These are phyloP conservation scores for Mallotus repandus DNA, from an alignment of 441 rosid genomes.

Conservation along the genomic window DNA sequence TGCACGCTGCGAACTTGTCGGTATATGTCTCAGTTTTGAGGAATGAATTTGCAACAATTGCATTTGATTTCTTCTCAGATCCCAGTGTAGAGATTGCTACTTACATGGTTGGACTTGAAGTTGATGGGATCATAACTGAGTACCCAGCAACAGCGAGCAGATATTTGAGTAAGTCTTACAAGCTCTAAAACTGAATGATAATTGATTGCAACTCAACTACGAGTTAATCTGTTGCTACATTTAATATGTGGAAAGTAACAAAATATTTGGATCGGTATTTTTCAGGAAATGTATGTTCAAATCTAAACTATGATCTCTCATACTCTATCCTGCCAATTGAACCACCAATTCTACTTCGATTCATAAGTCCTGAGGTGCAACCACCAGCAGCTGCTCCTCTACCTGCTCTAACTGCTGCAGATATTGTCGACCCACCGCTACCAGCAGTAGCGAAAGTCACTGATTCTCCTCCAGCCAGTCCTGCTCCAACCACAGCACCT, in stretches of 20 bases:
- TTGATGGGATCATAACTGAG: constrained; percentile 68
- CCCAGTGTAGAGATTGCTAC: constrained; percentile 71
- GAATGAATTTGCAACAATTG: constrained; percentile 57
- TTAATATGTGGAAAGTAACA: too few relatives aligned
- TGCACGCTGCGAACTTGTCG: constrained; percentile 42
- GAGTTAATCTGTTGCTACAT: too few relatives aligned
- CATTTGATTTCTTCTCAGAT: constrained; percentile 74
- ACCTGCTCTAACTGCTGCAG: constrained; percentile 45
- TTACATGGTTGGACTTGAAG: constrained; percentile 41
- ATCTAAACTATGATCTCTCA: constrained; percentile 26
- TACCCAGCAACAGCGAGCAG: constrained; percentile 58
- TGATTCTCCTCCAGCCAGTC: not conserved
- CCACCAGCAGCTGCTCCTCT: constrained; percentile 47
- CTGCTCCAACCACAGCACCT: constrained; percentile 20
- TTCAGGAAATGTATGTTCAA: constrained; percentile 61
- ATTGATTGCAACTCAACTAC: not conserved
- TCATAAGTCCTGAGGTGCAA: constrained; percentile 29
- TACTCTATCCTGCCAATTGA: constrained; percentile 48
- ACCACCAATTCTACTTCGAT: constrained; percentile 43
- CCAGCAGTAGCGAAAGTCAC: constrained; percentile 34
- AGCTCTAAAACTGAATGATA: not conserved
- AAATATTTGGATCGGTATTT: not conserved
- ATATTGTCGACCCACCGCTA: constrained; percentile 50
- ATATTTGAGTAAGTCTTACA: constrained; percentile 49
- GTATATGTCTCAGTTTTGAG: constrained; percentile 47